These are phyloP conservation scores for Paraphaeosphaeria minitans DNA, from an alignment of 2,329 filamentous ascomycete species.

Conservation along the genomic window DNA sequence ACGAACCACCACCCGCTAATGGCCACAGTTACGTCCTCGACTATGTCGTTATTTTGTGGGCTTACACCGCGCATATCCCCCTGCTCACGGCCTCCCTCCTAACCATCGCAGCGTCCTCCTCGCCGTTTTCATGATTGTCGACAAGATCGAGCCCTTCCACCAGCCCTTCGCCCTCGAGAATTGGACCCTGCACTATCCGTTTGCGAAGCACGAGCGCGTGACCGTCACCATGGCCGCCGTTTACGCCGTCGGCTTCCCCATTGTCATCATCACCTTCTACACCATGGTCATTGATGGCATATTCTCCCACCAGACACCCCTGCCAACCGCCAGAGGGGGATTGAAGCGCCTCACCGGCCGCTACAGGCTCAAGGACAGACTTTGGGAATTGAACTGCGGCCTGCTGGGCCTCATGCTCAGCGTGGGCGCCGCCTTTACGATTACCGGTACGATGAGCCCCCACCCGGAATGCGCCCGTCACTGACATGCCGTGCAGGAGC, in stretches of 20 bases:
- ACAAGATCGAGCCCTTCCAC: constrained; percentile 60
- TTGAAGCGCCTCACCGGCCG: constrained; percentile 48
- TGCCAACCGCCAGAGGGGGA: constrained; percentile 30
- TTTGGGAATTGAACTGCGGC: constrained; percentile 68
- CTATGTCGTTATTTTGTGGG: constrained; percentile 64
- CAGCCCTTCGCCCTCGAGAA: constrained; percentile 63
- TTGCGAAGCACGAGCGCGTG: constrained; percentile 60
- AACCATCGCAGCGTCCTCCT: constrained; percentile 53
- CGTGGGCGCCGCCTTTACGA: constrained; percentile 61
- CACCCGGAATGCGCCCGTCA: constrained; percentile 21
- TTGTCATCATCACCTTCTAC: constrained; percentile 59
- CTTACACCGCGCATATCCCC: constrained; percentile 15
- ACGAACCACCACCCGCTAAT: constrained; percentile 24
- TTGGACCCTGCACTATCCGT: constrained; percentile 63
- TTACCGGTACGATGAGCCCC: constrained; percentile 52
- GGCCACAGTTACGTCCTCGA: constrained; percentile 59
- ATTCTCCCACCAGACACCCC: constrained; percentile 57
- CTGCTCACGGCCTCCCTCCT: constrained; percentile 44
- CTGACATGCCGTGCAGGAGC: constrained; percentile 41
- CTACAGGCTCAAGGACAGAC: constrained; percentile 60
- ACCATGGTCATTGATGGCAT: constrained; percentile 63
- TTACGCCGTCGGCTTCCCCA: constrained; percentile 56
- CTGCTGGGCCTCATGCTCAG: constrained; percentile 61
- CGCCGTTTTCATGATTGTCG: constrained; percentile 58
- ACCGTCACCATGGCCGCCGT: constrained; percentile 56